Base-by-base conservation (phyloP, 345 rosid species). In the Citrus maxima region DNA sequence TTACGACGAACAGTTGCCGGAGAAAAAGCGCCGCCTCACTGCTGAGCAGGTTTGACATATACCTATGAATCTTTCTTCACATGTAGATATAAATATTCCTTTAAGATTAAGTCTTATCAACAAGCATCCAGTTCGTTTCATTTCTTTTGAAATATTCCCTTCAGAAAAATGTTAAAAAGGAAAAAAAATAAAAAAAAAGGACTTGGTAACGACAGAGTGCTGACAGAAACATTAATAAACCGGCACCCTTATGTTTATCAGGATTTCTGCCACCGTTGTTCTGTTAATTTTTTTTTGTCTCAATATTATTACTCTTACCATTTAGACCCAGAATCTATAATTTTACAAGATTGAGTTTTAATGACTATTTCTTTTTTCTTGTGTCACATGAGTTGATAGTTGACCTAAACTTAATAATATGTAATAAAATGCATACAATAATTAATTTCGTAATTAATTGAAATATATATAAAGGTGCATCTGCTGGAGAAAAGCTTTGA, bases 401-500 rank as follows among this genome's bases (percentile, higher is more conserved):
- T 18, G 22, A 18, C 58, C 22, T 54, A 54, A 18, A 5, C 21
- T 16, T 5, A 54, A 18, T 16, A 54, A 46, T 13, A 46, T 13
- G 51, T 13, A 46, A 46, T 13, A 13, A 46, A 46, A 46, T 46
- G 18, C 51, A 3, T 46, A 13, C 51, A 46, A 54, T 54, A 54
- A 54, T 54, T 54, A 54, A 54, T 5, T 18, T 5, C 6, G 0
- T 65, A 1, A 21, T 40, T 10, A 37, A 32, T 27, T 46, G 77
- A 42, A 9, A 27, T 51, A 28, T 63, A 7, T 22, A 25, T 14
- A 21, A 35, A 88, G 98, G 97, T 91, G 82, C 85, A 85, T 81
- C 80, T 93, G 84, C 81, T 95, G 80, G 99, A 95, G 93, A 91
- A 92, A 88, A 92, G 95, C 86, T 95, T 95, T 72, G 99, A 90